Evolutionary conservation across 306 rosid genomes (phyloP).

Genomic region (Vicia faba): DNA sequence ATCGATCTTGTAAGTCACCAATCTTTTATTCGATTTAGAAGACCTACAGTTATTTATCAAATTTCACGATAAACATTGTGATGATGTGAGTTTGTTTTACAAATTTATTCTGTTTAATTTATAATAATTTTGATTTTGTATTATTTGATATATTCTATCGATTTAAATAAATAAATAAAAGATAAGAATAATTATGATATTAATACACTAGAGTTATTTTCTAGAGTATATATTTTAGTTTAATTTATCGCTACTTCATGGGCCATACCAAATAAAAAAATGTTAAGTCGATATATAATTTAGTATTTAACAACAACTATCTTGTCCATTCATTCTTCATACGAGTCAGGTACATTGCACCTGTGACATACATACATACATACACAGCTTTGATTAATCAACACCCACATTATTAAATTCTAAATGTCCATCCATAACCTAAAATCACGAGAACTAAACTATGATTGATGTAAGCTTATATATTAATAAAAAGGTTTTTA

Average conservation of each 20-base stretch:
- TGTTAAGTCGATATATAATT: neutral
- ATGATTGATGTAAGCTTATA: slow-evolving; percentile 17
- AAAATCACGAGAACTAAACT: slow-evolving; percentile 56
- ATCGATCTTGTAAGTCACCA: no score
- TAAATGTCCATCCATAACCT: slow-evolving; percentile 40
- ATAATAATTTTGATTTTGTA: no score
- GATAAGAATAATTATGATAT: no score
- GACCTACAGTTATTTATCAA: no score
- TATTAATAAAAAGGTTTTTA: slow-evolving; percentile 17
- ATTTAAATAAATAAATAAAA: no score
- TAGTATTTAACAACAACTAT: slow-evolving; percentile 20
- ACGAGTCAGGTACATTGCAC: slow-evolving; percentile 41
- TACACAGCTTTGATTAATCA: neutral
- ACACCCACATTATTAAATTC: neutral
- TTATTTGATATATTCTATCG: no score
- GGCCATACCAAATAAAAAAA: neutral
- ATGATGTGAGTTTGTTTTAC: no score
- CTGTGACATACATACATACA: slow-evolving; percentile 16
- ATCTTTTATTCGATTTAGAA: no score
- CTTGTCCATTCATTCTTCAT: slow-evolving; percentile 23
- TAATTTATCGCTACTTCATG: neutral
- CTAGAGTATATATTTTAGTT: neutral
- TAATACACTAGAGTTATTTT: no score
- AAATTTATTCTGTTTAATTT: no score
- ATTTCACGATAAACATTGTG: no score